Base-by-base conservation (phyloP, 2,329 filamentous ascomycete genomes). In the Trichophyton rubrum region DNA sequence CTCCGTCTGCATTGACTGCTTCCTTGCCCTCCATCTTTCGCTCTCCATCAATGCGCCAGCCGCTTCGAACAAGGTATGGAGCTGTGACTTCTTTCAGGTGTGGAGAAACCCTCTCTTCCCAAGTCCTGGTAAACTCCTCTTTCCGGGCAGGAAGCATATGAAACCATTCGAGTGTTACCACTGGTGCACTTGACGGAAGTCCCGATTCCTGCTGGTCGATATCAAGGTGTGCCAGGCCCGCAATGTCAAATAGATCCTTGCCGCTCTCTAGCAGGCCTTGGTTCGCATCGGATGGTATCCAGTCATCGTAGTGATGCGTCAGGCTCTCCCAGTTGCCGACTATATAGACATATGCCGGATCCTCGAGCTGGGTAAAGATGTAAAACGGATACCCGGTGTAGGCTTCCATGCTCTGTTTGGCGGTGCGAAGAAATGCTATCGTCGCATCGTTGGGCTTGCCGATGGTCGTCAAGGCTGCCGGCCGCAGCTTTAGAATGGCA, bases 271-370 rank as follows among this genome's bases (percentile, higher is more conserved):
- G 65, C 1, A 77, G 13, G 1, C 66, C 66, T 63, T 77, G 73
- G 60, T 80, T 80, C 0, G 69, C 70, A 11, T 66, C 49, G 0
- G 75, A 73, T 0, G 74, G 72, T 3, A 80, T 73, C 69, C 77
- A 80, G 1, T 71, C 67, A 1, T 73, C 66, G 60, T 72, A 66
- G 58, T 80, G 78, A 58, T 73, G 70, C 1, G 67, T 67, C 2
- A 76, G 65, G 2, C 74, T 78, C 1, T 72, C 68, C 78, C 78
- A 80, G 62, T 72, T 73, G 7, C 77, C 78, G 6, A 80, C 57
- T 11, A 80, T 70, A 66, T 78, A 80, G 20, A 77, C 66, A 9
- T 68, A 66, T 0, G 68, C 65, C 0, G 75, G 72, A 62, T 80
- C 74, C 60, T 80, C 75, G n/a, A 74, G 53, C 58, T 79, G 76